Evolutionary conservation across 2,329 filamentous ascomycete species (phyloP).

Genomic region (Plenodomus tracheiphilus): DNA sequence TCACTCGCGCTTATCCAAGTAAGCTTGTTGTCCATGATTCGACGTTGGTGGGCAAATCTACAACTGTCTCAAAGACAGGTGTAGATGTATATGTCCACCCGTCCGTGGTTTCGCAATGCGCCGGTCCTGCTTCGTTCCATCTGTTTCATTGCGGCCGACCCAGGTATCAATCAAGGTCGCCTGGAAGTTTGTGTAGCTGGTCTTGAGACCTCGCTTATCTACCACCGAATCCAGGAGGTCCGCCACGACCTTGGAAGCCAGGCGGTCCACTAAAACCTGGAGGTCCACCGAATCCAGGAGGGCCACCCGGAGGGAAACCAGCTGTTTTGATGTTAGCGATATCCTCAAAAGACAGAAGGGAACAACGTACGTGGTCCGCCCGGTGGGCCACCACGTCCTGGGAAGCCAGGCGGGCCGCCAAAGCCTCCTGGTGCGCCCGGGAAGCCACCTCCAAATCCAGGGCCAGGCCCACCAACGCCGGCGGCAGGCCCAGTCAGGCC

Average conservation of each 20-base stretch:
- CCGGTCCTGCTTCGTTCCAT: neutral
- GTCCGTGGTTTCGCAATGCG: no score
- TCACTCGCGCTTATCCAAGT: neutral
- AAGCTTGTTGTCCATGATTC: neutral
- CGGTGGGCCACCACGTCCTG: conserved; percentile 44
- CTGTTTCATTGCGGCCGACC: neutral
- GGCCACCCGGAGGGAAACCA: conserved; percentile 54
- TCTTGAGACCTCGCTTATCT: conserved; percentile 15
- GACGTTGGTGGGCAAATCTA: neutral
- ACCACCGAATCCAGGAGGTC: conserved; percentile 32
- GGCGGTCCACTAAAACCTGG: conserved; percentile 32
- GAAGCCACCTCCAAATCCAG: conserved; percentile 56
- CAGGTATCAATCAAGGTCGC: neutral
- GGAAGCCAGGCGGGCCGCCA: conserved; percentile 40
- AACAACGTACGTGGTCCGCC: conserved; percentile 41
- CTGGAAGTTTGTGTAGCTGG: neutral
- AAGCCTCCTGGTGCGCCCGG: conserved; percentile 44
- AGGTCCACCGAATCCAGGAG: conserved; percentile 56
- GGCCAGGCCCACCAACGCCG: conserved; percentile 80
- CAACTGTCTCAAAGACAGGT: neutral
- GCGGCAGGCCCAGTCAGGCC: conserved; percentile 87
- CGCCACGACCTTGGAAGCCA: conserved; percentile 22
- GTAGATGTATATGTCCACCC: neutral
- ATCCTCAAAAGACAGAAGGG: neutral
- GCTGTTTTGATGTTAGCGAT: conserved; percentile 31